These are phyloP conservation scores for Phytophthora nicotianae DNA, from an alignment of 352 stramenopile genomes.

Conservation along the genomic window DNA sequence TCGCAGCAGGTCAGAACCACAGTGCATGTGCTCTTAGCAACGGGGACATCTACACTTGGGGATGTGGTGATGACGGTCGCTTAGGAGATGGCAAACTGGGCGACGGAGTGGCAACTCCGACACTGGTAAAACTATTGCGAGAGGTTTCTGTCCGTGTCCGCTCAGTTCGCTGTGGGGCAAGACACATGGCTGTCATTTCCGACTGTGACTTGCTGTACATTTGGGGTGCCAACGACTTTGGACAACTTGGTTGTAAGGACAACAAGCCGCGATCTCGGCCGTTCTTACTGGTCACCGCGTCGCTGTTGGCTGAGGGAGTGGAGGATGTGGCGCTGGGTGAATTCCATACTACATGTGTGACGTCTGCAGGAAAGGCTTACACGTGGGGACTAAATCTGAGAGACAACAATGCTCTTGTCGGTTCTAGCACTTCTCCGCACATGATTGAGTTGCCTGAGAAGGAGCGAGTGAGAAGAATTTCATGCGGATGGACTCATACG, in stretches of 20 bases:
- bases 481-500: conserved; percentile 73
- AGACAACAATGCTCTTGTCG: conserved; percentile 44
- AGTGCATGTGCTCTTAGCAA: conserved; percentile 76
- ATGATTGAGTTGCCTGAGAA: conserved; percentile 37
- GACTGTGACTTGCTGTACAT: conserved; percentile 73
- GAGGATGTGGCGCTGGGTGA: conserved; percentile 68
- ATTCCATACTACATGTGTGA: conserved; percentile 75
- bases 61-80: conserved; percentile 69
- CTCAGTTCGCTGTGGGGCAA: conserved; percentile 63
- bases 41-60: conserved; percentile 78
- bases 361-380: conserved; percentile 46
- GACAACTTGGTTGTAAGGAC: conserved; percentile 72
- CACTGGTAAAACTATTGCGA: conserved; percentile 42
- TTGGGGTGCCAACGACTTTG: conserved; percentile 84
- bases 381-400: conserved; percentile 71
- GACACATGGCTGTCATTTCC: conserved; percentile 72
- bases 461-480: conserved; percentile 50
- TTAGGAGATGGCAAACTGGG: conserved; percentile 49
- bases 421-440: conserved; percentile 41
- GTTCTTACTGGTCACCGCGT: conserved; percentile 45
- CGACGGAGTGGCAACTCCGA: conserved; percentile 46
- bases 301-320: conserved; percentile 53
- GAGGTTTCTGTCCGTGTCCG: conserved; percentile 48
- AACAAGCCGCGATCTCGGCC: conserved; percentile 47
- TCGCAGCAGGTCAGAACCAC: conserved; percentile 77